phyloP scores from a whole-genome alignment of 345 rosid species.

The Arabis hirsuta region DNA sequence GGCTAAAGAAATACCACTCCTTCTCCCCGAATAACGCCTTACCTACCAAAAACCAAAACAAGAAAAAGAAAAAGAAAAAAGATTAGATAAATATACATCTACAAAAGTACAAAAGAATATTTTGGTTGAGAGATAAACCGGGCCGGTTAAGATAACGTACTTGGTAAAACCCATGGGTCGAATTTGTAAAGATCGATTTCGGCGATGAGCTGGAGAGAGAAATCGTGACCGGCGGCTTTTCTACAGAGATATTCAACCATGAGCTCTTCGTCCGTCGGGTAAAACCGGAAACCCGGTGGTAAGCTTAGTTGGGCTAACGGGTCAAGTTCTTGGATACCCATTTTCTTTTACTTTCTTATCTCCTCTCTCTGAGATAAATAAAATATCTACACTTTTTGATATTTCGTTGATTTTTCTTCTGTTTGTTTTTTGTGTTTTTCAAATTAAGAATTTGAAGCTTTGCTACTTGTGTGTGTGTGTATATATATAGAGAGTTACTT shows the following conservation, averaged over 20 bases:
- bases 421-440: constrained; percentile 1
- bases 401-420: not conserved
- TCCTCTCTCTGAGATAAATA: not conserved
- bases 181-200: constrained; percentile 93
- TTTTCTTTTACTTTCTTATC: constrained; percentile 37
- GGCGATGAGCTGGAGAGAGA: constrained; percentile 70
- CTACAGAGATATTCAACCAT: constrained; percentile 81
- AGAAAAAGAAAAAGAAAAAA: not conserved
- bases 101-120: too few species aligned
- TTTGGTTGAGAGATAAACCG: not conserved
- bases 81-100: too few species aligned
- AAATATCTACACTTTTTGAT: constrained; percentile 23
- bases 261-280: constrained; percentile 97
- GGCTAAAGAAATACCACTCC: constrained; percentile 97
- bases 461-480: constrained; percentile 7
- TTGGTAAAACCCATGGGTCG: constrained; percentile 87
- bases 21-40: constrained; percentile 91
- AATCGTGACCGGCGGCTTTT: constrained; percentile 82
- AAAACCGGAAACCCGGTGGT: constrained; percentile 97
- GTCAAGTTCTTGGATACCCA: constrained; percentile 74
- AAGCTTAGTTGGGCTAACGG: constrained; percentile 78
- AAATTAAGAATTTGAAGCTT: constrained; percentile 22
- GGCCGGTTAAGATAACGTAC: constrained; percentile 49
- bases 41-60: constrained; percentile 50
- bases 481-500: constrained; percentile 18